phyloP scores from a whole-genome alignment of 2,329 filamentous ascomycete genomes.

The Blastomyces parvus region DNA sequence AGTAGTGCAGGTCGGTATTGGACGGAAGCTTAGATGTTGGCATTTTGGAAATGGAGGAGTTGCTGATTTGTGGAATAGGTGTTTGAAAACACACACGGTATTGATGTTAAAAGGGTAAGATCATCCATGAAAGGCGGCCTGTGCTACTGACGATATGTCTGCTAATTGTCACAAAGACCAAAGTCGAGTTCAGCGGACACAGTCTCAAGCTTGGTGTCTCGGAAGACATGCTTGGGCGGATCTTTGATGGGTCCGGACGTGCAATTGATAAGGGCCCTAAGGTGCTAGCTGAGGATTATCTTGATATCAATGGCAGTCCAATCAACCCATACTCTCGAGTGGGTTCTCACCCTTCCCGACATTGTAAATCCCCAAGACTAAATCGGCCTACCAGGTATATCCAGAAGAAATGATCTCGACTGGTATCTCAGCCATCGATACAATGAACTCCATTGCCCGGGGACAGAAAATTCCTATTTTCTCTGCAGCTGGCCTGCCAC shows the following conservation, averaged over 20 bases:
- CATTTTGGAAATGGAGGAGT: conserved; percentile 5
- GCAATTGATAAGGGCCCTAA: conserved; percentile 99
- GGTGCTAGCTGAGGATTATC: conserved; percentile 92
- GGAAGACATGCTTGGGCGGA: conserved; percentile 98
- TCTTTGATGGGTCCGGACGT: conserved; percentile 95
- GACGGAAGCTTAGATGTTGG: neutral
- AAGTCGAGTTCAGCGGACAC: conserved; percentile 93
- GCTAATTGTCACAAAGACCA: conserved; percentile 52
- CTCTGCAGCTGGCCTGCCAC: conserved; percentile 92
- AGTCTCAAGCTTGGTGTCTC: conserved; percentile 98
- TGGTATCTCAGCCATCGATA: conserved; percentile 97
- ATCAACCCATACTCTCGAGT: conserved; percentile 98
- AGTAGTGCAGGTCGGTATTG: conserved; percentile 69
- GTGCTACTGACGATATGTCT: neutral
- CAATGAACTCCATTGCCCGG: conserved; percentile 96
- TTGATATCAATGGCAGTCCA: conserved; percentile 97
- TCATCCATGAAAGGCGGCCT: neutral
- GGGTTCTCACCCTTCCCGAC: conserved; percentile 28
- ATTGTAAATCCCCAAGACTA: conserved; percentile 9
- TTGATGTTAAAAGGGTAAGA: conserved; percentile 91
- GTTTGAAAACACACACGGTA: conserved; percentile 92
- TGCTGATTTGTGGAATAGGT: conserved; percentile 54
- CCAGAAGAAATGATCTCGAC: conserved; percentile 99
- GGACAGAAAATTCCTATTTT: conserved; percentile 99
- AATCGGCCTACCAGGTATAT: conserved; percentile 58